Evolutionary conservation across 1,139 yeast species (phyloP).

Genomic region (Hyphopichia wangnamkhiaoensis): DNA sequence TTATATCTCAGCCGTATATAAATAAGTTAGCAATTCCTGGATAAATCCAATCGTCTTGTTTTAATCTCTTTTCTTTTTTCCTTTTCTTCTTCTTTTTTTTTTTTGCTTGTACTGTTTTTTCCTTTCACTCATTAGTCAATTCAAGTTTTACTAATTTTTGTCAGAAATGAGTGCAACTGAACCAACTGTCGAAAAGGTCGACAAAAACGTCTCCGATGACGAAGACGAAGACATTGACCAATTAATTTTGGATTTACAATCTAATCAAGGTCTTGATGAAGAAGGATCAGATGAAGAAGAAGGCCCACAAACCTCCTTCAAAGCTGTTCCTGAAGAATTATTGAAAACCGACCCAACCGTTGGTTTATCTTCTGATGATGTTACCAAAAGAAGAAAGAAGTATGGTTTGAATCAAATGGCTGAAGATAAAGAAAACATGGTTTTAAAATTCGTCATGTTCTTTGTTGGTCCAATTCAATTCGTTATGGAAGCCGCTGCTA

Average conservation of each 20-base stretch:
- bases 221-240: conserved; percentile 88
- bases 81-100: conserved; percentile 2
- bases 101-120: conserved; percentile 5
- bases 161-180: conserved; percentile 47
- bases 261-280: conserved; percentile 56
- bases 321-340: conserved; percentile 86
- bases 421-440: conserved; percentile 83
- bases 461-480: conserved; percentile 98
- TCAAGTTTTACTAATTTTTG: conserved; percentile 10
- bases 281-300: conserved; percentile 59
- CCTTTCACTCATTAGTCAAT: conserved; percentile 9
- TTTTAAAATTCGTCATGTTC: conserved; percentile 86
- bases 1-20: conserved; percentile 2
- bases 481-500: conserved; percentile 99
- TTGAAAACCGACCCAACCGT: conserved; percentile 81
- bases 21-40: conserved; percentile 3
- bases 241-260: conserved; percentile 85
- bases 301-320: conserved; percentile 46
- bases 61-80: conserved; percentile 1
- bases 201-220: conserved; percentile 55
- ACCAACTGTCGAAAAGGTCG: conserved; percentile 51
- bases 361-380: conserved; percentile 86
- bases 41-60: background rate
- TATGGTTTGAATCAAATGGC: conserved; percentile 94
- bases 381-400: conserved; percentile 84